Evolutionary conservation across 2,329 filamentous ascomycete species (phyloP).

Genomic region (Apiospora aurea): DNA sequence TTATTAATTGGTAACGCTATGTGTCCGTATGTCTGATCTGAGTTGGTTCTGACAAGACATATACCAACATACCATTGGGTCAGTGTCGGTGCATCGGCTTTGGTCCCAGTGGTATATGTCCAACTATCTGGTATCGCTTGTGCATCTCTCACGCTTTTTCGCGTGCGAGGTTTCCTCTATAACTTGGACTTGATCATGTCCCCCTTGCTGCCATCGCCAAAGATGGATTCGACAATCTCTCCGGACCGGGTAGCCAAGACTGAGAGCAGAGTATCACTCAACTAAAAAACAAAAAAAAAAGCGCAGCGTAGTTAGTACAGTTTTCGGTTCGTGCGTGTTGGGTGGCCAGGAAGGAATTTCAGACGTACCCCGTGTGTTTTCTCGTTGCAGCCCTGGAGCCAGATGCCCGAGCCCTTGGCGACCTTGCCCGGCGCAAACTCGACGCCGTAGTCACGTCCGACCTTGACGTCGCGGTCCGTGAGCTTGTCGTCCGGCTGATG

Average conservation of each 20-base stretch:
- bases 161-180: background rate
- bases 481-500: constrained; percentile 44
- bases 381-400: constrained; percentile 95
- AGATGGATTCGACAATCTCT: constrained; percentile 80
- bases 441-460: constrained; percentile 81
- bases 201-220: constrained; percentile 49
- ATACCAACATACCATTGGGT: too few relatives aligned
- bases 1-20: background rate
- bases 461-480: constrained; percentile 57
- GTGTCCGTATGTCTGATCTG: background rate
- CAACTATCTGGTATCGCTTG: background rate
- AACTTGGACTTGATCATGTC: background rate
- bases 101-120: too few relatives aligned
- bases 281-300: constrained; percentile 46
- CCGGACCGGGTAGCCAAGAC: constrained; percentile 78
- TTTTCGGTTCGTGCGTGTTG: background rate
- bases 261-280: constrained; percentile 84
- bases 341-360: background rate
- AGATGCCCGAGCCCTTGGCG: constrained; percentile 78
- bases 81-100: too few relatives aligned
- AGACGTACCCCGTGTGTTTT: constrained; percentile 84
- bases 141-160: background rate
- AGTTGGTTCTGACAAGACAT: too few relatives aligned
- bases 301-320: background rate
- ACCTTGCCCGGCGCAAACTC: constrained; percentile 74